Percentiles rank a stretch among this genome's conserved stretches.
Evolutionary conservation across 2,329 filamentous ascomycete species (phyloP).

Genomic region (Stemphylium lycopersici): DNA sequence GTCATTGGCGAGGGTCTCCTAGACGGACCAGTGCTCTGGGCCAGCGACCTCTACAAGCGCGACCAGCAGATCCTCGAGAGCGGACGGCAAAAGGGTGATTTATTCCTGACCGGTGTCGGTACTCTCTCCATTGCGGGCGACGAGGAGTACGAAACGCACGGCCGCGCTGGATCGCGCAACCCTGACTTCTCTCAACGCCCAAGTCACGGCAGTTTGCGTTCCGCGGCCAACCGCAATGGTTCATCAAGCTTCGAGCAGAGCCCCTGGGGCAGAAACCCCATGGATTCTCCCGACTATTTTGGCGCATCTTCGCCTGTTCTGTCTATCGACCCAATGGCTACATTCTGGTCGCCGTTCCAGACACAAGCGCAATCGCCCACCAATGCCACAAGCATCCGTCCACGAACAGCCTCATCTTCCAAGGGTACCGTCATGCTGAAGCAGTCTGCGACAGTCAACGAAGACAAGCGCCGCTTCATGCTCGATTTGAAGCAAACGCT

Average conservation of each 20-base stretch:
- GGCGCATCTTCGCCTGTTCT: conserved; percentile 70
- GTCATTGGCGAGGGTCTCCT: conserved; percentile 83
- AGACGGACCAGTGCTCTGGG: conserved; percentile 89
- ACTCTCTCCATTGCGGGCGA: conserved; percentile 57
- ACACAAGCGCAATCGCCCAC: conserved; percentile 69
- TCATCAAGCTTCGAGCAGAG: conserved; percentile 75
- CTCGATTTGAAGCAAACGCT: conserved; percentile 77
- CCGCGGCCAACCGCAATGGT: conserved; percentile 65
- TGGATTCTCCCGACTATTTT: conserved; percentile 75
- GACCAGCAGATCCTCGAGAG: conserved; percentile 69
- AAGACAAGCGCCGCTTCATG: conserved; percentile 80
- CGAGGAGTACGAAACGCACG: conserved; percentile 52
- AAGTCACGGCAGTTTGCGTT: conserved; percentile 63
- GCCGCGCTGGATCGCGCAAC: conserved; percentile 47
- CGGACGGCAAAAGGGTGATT: conserved; percentile 57
- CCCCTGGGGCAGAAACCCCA: conserved; percentile 67
- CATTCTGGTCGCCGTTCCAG: conserved; percentile 90
- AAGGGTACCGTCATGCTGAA: conserved; percentile 70
- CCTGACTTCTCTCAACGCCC: conserved; percentile 58
- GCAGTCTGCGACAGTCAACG: conserved; percentile 60
- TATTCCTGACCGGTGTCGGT: conserved; percentile 55
- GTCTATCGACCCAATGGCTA: conserved; percentile 75
- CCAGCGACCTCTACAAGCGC: conserved; percentile 82
- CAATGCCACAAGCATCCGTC: conserved; percentile 65
- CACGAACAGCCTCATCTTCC: conserved; percentile 70